Conservation (phyloP, 805 yeast genomes). For the Hagleromyces aurorensis region DNA sequence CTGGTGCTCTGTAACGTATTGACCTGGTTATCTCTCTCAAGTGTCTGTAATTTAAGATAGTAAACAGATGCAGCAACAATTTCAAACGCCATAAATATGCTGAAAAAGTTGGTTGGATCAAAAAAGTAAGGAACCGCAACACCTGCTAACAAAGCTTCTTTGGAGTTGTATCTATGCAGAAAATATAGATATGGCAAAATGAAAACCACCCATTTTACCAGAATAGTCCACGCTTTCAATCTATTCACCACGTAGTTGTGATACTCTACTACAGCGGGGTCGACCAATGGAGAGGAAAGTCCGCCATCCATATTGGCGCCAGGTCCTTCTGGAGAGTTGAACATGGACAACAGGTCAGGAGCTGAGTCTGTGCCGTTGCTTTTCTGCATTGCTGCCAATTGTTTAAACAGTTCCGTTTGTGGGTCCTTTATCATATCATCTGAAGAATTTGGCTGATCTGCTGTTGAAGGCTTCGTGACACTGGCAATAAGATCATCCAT, state of each 20-base stretch:
- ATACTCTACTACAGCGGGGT: slow-evolving; percentile 20
- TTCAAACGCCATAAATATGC: slow-evolving; percentile 29
- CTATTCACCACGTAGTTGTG: slow-evolving; percentile 25
- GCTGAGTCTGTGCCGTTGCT: slow-evolving; percentile 6
- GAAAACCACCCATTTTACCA: slow-evolving; percentile 28
- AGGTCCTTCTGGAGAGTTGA: no score
- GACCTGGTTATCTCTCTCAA: slow-evolving; percentile 22
- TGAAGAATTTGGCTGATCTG: not conserved
- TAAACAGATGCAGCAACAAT: slow-evolving; percentile 28
- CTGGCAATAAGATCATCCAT: slow-evolving; percentile 17
- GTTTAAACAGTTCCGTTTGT: slow-evolving; percentile 23
- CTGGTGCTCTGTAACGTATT: slow-evolving; percentile 23
- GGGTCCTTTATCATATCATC: slow-evolving; percentile 7
- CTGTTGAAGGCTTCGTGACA: slow-evolving; percentile 6
- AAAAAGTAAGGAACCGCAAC: slow-evolving; percentile 1
- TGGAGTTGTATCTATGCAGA: no score
- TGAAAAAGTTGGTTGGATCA: slow-evolving; percentile 28
- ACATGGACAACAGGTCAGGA: slow-evolving; percentile 7
- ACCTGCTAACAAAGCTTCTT: slow-evolving; percentile 22
- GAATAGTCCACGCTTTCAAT: slow-evolving; percentile 24
- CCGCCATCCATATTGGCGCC: slow-evolving; percentile 6
- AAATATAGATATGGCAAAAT: slow-evolving; percentile 27
- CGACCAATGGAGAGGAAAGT: slow-evolving; percentile 13
- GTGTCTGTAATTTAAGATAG: slow-evolving; percentile 22
- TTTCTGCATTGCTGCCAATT: slow-evolving; percentile 21